phyloP scores from a whole-genome alignment of 805 yeast genomes.

The Ogataea paradorogensis region DNA sequence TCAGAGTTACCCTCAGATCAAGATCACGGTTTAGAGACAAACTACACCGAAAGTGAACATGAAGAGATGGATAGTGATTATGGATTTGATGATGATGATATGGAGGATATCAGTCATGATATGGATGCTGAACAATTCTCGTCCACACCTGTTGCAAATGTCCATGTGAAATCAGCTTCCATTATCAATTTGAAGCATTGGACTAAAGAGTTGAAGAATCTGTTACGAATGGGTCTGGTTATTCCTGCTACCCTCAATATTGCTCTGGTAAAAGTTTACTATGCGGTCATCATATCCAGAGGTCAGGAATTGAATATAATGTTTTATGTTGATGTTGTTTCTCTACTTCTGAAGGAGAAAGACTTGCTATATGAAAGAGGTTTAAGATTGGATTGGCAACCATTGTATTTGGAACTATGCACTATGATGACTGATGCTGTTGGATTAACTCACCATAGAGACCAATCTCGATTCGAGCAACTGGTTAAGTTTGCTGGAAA shows the following conservation, averaged over 20 bases:
- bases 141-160: conserved; percentile 53
- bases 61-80: conserved; percentile 33
- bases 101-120: conserved; percentile 40
- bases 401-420: conserved; percentile 37
- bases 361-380: conserved; percentile 39
- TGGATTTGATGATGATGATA: conserved; percentile 37
- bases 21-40: conserved; percentile 17
- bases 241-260: conserved; percentile 67
- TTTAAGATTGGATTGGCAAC: conserved; percentile 50
- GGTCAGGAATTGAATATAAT: conserved; percentile 65
- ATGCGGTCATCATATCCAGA: conserved; percentile 64
- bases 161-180: conserved; percentile 65
- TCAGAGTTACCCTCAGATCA: conserved; percentile 10
- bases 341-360: conserved; percentile 50
- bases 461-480: conserved; percentile 46
- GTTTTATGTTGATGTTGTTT: conserved; percentile 61
- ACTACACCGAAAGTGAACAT: conserved; percentile 26
- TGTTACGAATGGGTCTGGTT: conserved; percentile 75
- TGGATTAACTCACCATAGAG: conserved; percentile 45
- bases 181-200: conserved; percentile 75
- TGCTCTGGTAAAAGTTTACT: conserved; percentile 64
- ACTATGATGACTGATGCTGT: conserved; percentile 45
- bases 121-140: conserved; percentile 40
- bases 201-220: conserved; percentile 80
- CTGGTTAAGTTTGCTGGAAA: conserved; percentile 51